A percentile compares a stretch with the other conserved stretches of the same genome.
These are phyloP conservation scores for Lasiosphaeris hirsuta DNA, from an alignment of 495 filamentous ascomycete genomes.

Conservation along the genomic window DNA sequence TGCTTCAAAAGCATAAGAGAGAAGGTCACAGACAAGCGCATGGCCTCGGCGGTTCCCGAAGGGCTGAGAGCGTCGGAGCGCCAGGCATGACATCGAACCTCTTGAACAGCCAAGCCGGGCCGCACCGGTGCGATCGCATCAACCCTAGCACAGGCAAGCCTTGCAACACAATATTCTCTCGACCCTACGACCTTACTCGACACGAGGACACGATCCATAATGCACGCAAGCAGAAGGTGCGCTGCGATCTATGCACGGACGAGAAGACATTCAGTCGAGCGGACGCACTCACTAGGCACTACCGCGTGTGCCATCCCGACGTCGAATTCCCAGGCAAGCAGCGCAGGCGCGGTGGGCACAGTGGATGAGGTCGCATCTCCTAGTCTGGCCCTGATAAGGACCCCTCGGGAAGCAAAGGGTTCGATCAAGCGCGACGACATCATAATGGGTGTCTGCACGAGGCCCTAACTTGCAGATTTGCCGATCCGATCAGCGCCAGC, in stretches of 20 bases:
- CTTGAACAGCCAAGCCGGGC: constrained; percentile 31
- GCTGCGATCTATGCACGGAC: constrained; percentile 87
- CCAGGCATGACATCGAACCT: constrained; percentile 23
- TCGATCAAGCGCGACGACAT: background rate
- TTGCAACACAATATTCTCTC: constrained; percentile 92
- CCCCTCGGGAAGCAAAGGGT: no score
- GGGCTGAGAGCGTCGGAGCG: constrained; percentile 13
- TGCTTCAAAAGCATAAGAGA: constrained; percentile 92
- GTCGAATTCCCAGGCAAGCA: constrained; percentile 74
- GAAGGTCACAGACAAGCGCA: constrained; percentile 78
- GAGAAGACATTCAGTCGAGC: constrained; percentile 94
- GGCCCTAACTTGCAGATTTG: no score
- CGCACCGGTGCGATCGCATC: constrained; percentile 64
- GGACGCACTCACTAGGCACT: constrained; percentile 87
- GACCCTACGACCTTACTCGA: constrained; percentile 95
- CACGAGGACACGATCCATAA: constrained; percentile 99
- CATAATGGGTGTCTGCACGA: background rate
- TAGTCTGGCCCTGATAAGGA: background rate
- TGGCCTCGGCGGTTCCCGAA: constrained; percentile 28
- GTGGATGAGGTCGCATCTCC: constrained; percentile 17
- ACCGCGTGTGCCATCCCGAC: constrained; percentile 50
- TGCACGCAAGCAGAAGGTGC: constrained; percentile 89
- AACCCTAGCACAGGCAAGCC: constrained; percentile 96
- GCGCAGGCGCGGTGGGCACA: constrained; percentile 35
- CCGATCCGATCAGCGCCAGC: no score